Percentiles rank a stretch among this genome's conserved stretches.
phyloP scores from a whole-genome alignment of 805 yeast genomes.

The Candida maesae region DNA sequence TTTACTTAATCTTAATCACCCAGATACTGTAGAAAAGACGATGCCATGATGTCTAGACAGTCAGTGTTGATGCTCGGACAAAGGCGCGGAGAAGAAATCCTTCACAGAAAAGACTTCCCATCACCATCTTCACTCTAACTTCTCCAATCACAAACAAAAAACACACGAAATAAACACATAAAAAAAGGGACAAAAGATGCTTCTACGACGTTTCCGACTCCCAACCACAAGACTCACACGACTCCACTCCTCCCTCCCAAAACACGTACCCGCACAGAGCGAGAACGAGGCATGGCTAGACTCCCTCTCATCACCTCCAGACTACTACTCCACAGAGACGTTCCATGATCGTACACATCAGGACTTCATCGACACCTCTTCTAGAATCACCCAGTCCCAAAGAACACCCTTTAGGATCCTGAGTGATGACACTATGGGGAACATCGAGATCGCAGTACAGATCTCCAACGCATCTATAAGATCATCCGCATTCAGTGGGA shows the following conservation, averaged over 20 bases:
- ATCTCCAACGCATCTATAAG: constrained; percentile 10
- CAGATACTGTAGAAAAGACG: too few relatives aligned
- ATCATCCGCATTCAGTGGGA: constrained; percentile 37
- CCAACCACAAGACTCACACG: neutral
- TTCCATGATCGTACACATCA: constrained; percentile 1
- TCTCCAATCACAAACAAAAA: too few relatives aligned
- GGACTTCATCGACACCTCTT: neutral
- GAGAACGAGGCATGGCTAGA: constrained; percentile 43
- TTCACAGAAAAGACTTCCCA: too few relatives aligned
- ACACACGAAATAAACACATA: neutral
- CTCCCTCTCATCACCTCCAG: constrained; percentile 9
- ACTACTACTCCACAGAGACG: constrained; percentile 4
- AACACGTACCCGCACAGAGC: constrained; percentile 37
- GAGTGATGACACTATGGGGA: constrained; percentile 7
- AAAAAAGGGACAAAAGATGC: neutral
- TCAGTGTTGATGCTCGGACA: too few relatives aligned
- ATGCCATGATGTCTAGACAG: too few relatives aligned
- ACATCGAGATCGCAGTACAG: constrained; percentile 15
- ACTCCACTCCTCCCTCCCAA: neutral
- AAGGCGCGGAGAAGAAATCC: too few relatives aligned
- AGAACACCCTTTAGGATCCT: constrained; percentile 7
- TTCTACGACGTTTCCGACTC: neutral
- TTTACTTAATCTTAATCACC: too few relatives aligned
- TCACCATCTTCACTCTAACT: too few relatives aligned
- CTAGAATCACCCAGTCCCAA: neutral